Evolutionary conservation across 345 rosid species (phyloP).

Genomic region (Dovyalis caffra): DNA sequence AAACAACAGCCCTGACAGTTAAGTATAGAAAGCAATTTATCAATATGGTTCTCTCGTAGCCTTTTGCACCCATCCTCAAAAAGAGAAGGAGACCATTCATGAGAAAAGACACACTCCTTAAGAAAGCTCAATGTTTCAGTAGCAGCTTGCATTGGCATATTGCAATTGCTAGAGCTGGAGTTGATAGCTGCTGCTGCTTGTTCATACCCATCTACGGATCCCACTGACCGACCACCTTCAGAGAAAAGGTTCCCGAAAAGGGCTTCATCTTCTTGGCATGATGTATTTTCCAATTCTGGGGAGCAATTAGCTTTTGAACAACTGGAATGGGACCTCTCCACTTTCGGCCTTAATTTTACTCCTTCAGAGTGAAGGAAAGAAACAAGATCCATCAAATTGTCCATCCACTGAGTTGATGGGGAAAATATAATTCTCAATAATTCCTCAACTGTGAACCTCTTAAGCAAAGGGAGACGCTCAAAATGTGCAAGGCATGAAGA

Average conservation of each 20-base stretch:
- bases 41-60: conserved; percentile 62
- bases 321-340: conserved; percentile 64
- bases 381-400: conserved; percentile 63
- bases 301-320: conserved; percentile 54
- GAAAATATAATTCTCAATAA: conserved; percentile 62
- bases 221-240: conserved; percentile 72
- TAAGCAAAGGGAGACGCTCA: conserved; percentile 64
- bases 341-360: conserved; percentile 60
- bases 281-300: conserved; percentile 67
- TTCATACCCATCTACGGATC: conserved; percentile 70
- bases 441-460: conserved; percentile 60
- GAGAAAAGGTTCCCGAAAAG: conserved; percentile 93
- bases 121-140: conserved; percentile 70
- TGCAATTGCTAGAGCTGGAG: conserved; percentile 50
- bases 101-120: conserved; percentile 63
- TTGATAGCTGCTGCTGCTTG: conserved; percentile 54
- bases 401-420: conserved; percentile 76
- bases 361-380: conserved; percentile 78
- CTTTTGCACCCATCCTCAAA: conserved; percentile 69
- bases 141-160: conserved; percentile 80
- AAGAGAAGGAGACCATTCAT: conserved; percentile 63
- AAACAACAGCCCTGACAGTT: conserved; percentile 38
- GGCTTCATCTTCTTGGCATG: conserved; percentile 92
- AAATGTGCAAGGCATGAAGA: conserved; percentile 49
- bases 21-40: conserved; percentile 67